phyloP scores from a whole-genome alignment of 768 basidiomycete species.

The Candolleomyces aberdarensis region DNA sequence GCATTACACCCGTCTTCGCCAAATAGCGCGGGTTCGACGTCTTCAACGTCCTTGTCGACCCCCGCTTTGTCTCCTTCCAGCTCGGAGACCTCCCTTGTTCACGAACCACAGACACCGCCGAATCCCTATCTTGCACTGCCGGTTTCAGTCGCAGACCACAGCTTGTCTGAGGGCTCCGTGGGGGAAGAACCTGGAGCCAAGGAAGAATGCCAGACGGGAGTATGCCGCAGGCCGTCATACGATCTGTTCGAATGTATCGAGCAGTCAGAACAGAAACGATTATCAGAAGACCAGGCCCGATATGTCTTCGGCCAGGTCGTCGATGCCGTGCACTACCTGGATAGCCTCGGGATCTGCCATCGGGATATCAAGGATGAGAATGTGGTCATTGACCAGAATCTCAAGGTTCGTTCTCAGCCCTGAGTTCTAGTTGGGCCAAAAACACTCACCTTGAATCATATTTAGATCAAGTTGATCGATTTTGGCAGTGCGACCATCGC shows the following conservation, averaged over 20 bases:
- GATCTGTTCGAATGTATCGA: slow-evolving; percentile 97
- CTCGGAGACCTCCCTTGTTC: slow-evolving; percentile 26
- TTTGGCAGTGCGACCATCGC: slow-evolving; percentile 87
- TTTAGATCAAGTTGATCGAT: slow-evolving; percentile 90
- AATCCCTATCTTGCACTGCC: slow-evolving; percentile 7
- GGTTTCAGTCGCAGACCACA: no score
- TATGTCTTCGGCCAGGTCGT: slow-evolving; percentile 88
- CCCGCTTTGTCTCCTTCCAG: slow-evolving; percentile 54
- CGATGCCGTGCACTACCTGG: slow-evolving; percentile 78
- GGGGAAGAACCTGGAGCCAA: not conserved
- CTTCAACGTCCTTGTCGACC: slow-evolving; percentile 33
- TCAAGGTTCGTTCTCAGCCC: slow-evolving; percentile 45
- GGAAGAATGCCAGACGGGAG: slow-evolving; percentile 8
- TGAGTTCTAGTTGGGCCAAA: slow-evolving; percentile 5
- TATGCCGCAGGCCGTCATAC: slow-evolving; percentile 72
- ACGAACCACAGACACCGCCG: slow-evolving; percentile 26
- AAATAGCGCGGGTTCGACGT: slow-evolving; percentile 11
- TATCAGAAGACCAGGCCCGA: slow-evolving; percentile 75
- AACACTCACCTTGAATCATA: slow-evolving; percentile 1
- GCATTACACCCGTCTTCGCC: slow-evolving; percentile 14
- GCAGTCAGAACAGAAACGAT: slow-evolving; percentile 72
- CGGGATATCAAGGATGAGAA: slow-evolving; percentile 99
- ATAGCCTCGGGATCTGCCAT: slow-evolving; percentile 83
- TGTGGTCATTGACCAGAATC: slow-evolving; percentile 69
- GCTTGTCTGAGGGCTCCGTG: not conserved